Conservation (phyloP, 768 basidiomycete genomes). For the Podaxis pistillaris region DNA sequence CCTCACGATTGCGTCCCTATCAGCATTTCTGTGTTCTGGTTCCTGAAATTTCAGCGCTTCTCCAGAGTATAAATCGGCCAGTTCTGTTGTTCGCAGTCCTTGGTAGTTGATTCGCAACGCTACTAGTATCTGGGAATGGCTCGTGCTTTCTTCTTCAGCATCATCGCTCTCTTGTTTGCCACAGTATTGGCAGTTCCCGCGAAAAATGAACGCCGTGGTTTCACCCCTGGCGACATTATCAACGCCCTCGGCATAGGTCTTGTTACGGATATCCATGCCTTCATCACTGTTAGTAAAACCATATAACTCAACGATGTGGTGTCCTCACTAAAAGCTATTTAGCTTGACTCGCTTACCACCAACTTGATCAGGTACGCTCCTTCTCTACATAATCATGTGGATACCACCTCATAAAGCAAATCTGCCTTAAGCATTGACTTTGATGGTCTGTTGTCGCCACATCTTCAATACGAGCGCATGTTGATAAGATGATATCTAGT, state of each 20-base stretch:
- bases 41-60: neutral
- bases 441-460: conserved; percentile 24
- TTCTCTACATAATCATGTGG: neutral
- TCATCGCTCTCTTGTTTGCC: conserved; percentile 26
- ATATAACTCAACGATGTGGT: neutral
- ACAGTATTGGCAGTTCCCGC: conserved; percentile 22
- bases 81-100: neutral
- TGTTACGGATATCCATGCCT: conserved; percentile 36
- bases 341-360: conserved; percentile 35
- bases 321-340: neutral
- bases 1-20: neutral
- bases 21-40: too few species aligned
- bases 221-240: conserved; percentile 31
- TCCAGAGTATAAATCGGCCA: neutral
- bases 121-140: neutral
- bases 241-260: conserved; percentile 38
- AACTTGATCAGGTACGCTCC: conserved; percentile 35
- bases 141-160: conserved; percentile 22
- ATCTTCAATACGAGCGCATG: neutral
- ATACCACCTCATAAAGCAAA: neutral
- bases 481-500: conserved; percentile 21
- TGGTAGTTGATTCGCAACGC: neutral
- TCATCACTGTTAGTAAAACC: conserved; percentile 33
- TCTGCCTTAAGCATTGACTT: conserved; percentile 31
- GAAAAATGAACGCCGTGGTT: conserved; percentile 16